Evolutionary conservation across 2,329 filamentous ascomycete genomes (phyloP).

Genomic region (Aphanocladium album): DNA sequence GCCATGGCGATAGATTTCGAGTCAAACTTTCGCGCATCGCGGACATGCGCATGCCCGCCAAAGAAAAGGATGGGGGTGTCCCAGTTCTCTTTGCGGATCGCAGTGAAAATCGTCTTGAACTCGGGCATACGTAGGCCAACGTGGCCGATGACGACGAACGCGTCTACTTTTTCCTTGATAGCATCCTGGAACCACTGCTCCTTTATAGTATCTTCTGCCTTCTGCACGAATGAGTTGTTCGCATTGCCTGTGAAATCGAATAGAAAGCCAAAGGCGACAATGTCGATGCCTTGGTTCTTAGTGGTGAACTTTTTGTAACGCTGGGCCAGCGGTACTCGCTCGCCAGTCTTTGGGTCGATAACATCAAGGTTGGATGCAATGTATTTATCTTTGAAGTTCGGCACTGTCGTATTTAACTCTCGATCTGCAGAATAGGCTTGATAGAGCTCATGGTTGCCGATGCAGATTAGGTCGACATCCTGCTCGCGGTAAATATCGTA

Average conservation of each 20-base stretch:
- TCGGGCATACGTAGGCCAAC: slow-evolving; percentile 77
- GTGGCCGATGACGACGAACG: slow-evolving; percentile 84
- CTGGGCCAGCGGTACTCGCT: slow-evolving; percentile 69
- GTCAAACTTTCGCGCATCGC: slow-evolving; percentile 79
- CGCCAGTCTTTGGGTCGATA: slow-evolving; percentile 63
- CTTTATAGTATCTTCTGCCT: slow-evolving; percentile 73
- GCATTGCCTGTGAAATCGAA: slow-evolving; percentile 90
- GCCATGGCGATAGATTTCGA: slow-evolving; percentile 72
- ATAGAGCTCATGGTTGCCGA: slow-evolving; percentile 95
- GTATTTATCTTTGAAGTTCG: slow-evolving; percentile 75
- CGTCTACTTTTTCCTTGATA: slow-evolving; percentile 76
- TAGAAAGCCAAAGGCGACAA: slow-evolving; percentile 88
- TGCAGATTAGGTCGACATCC: slow-evolving; percentile 75
- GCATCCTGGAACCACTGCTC: slow-evolving; percentile 86
- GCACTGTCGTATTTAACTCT: slow-evolving; percentile 76
- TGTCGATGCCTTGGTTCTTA: slow-evolving; percentile 76
- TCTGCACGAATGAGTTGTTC: slow-evolving; percentile 82
- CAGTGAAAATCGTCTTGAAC: slow-evolving; percentile 70
- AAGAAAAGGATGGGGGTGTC: slow-evolving; percentile 87
- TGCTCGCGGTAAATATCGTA: slow-evolving; percentile 84
- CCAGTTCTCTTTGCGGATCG: slow-evolving; percentile 71
- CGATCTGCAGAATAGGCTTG: slow-evolving; percentile 68
- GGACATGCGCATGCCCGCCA: slow-evolving; percentile 83
- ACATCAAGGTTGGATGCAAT: slow-evolving; percentile 93
- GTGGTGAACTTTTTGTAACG: slow-evolving; percentile 88